Evolutionary conservation across 2,329 filamentous ascomycete genomes (phyloP), one percentile per base, ranked within the genome.

Genomic region (Hypocreales sp.): DNA sequence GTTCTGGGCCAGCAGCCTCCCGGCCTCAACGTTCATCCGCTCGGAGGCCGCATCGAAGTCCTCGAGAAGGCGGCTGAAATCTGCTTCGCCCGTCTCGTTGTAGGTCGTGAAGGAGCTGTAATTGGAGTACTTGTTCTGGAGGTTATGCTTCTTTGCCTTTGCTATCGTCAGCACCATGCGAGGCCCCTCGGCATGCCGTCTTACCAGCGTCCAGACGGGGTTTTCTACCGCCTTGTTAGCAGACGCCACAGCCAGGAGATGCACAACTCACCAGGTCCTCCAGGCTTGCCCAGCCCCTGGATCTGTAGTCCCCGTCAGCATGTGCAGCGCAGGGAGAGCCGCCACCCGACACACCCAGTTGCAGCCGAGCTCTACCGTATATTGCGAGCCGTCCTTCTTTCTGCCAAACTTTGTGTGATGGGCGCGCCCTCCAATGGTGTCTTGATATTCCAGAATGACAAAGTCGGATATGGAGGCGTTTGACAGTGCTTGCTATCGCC

Each of bases 391-490:
- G 20, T 65, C 51, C 0, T 47, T 20, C 4, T 49, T 44, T 11
- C 55, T 48, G 5, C 72, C 72, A 38, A 78, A 77, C 0, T 55
- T 51, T 0, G 60, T 60, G 33, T 76, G 63, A n/a, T 50, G 50
- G 21, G 73, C 60, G 5, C 74, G 63, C 2, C 75, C 75, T 2
- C 75, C 74, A 31, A 79, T 64, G 9, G 64, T 58, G 32, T 64
- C 55, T 9, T 72, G 70, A 33, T 71, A 68, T 33, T 79, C 74
- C 3, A 79, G 46, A 25, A 79, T 71, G 7, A 79, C 28, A 32
- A 79, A 79, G 32, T 79, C 72, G 0, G 57, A 50, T 5, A 79
- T 51, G 0, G 70, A 75, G 3, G 61, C 59, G 29, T 79, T 74
- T 5, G 58, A 48, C 5, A 79, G 46, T 4, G 72, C 60, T 57